These are phyloP conservation scores for Russula vinacea DNA, from an alignment of 768 basidiomycete genomes.

Conservation along the genomic window DNA sequence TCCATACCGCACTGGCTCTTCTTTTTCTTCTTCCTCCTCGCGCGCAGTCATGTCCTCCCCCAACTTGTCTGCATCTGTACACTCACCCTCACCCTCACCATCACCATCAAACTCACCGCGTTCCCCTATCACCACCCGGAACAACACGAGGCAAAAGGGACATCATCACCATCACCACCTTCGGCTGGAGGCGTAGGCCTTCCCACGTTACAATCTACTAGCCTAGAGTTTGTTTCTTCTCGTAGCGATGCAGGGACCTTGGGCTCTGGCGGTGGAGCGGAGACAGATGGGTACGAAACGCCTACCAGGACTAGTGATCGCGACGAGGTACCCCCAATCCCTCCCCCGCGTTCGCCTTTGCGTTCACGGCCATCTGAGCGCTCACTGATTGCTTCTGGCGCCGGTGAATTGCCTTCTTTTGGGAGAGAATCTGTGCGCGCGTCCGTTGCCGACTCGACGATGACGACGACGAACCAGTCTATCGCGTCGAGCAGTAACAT, in stretches of 20 bases:
- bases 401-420: conserved; percentile 16
- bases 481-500: conserved; percentile 54
- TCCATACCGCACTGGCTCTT: conserved; percentile 18
- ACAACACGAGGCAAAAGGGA: conserved; percentile 30
- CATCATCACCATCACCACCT: conserved; percentile 2
- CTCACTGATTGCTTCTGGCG: conserved; percentile 3
- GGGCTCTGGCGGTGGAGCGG: conserved; percentile 24
- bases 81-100: conserved; percentile 7
- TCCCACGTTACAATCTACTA: conserved; percentile 21
- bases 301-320: conserved; percentile 34
- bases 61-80: conserved; percentile 45
- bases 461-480: conserved; percentile 56
- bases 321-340: conserved; percentile 42
- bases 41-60: conserved; percentile 60
- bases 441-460: conserved; percentile 43
- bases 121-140: conserved; percentile 5
- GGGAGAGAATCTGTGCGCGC: conserved; percentile 25
- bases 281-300: conserved; percentile 30
- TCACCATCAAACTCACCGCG: conserved; percentile 3
- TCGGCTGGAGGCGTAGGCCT: conserved; percentile 9
- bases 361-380: conserved; percentile 40
- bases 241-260: conserved; percentile 34
- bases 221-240: conserved; percentile 17
- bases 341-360: conserved; percentile 53
- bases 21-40: conserved; percentile 33